Evolutionary conservation across 2,329 filamentous ascomycete species (phyloP).

Genomic region (Colletotrichum sp.): DNA sequence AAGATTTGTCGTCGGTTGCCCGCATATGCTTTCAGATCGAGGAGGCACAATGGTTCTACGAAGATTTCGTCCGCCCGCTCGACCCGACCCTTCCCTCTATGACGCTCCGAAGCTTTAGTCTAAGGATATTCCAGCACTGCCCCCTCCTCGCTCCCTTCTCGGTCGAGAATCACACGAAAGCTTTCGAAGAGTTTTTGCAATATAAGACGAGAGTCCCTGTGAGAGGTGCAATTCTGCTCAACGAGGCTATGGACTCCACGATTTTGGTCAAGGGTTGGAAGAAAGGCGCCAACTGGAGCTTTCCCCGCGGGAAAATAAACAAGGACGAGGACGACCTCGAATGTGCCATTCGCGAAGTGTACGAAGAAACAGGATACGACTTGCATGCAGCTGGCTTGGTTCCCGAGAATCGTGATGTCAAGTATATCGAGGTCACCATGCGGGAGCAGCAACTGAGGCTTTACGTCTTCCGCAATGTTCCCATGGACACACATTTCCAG

Average conservation of each 20-base stretch:
- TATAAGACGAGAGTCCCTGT: constrained; percentile 97
- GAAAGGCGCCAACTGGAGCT: constrained; percentile 95
- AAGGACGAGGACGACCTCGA: constrained; percentile 94
- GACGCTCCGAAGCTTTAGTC: constrained; percentile 81
- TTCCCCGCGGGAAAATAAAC: constrained; percentile 96
- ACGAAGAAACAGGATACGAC: constrained; percentile 95
- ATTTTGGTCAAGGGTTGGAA: constrained; percentile 98
- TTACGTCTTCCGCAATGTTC: constrained; percentile 89
- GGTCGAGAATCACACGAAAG: constrained; percentile 75
- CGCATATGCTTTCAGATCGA: constrained; percentile 99
- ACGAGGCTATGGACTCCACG: constrained; percentile 91
- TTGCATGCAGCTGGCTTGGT: constrained; percentile 77
- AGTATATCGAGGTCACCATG: constrained; percentile 88
- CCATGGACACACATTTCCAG: constrained; percentile 85
- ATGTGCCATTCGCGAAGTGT: constrained; percentile 92
- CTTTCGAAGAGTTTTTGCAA: constrained; percentile 88
- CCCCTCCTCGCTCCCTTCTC: constrained; percentile 85
- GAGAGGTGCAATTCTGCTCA: constrained; percentile 90
- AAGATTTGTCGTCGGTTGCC: constrained; percentile 87
- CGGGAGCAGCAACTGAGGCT: constrained; percentile 90
- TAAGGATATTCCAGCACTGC: constrained; percentile 92
- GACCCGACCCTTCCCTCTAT: constrained; percentile 86
- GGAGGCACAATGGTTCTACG: constrained; percentile 99
- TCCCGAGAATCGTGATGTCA: constrained; percentile 68
- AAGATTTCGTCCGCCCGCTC: constrained; percentile 95